These are phyloP conservation scores for Cardiospermum halicacabum DNA, from an alignment of 345 rosid genomes.

Conservation along the genomic window DNA sequence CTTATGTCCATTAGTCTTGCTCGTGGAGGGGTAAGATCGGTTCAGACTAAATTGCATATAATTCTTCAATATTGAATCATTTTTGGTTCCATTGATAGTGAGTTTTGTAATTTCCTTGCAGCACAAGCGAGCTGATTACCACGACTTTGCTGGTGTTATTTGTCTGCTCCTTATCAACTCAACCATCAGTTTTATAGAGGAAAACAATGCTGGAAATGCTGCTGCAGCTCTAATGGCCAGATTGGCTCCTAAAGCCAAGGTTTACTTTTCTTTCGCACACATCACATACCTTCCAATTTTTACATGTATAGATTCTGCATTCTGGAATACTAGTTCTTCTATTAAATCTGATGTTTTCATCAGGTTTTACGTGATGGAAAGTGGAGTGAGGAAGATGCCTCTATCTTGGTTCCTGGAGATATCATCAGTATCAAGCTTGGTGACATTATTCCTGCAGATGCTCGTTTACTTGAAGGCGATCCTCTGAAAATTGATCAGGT, in stretches of 20 bases:
- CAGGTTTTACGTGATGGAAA: constrained; percentile 45
- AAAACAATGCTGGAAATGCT: constrained; percentile 59
- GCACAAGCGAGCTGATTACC: constrained; percentile 36
- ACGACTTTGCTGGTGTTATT: constrained; percentile 44
- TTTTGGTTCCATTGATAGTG: not conserved
- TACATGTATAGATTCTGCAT: not conserved
- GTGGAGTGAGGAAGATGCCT: constrained; percentile 53
- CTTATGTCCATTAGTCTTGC: constrained; percentile 52
- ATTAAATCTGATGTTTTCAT: constrained; percentile 3
- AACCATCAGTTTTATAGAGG: constrained; percentile 53
- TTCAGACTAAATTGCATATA: not conserved
- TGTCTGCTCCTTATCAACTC: constrained; percentile 45
- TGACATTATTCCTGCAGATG: constrained; percentile 58
- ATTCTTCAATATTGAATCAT: not conserved
- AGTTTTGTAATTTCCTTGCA: constrained; percentile 14
- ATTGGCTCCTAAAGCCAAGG: constrained; percentile 55
- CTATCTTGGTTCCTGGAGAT: constrained; percentile 50
- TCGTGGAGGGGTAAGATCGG: constrained; percentile 43
- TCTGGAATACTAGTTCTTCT: not conserved
- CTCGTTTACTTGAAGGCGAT: constrained; percentile 61
- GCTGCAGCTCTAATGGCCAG: constrained; percentile 61
- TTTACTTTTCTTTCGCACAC: not conserved
- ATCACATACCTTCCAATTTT: not conserved
- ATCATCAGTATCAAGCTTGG: constrained; percentile 53
- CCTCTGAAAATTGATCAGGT: constrained; percentile 63